phyloP scores from a whole-genome alignment of 2,329 filamentous ascomycete species.

The Fusarium agapanthi region DNA sequence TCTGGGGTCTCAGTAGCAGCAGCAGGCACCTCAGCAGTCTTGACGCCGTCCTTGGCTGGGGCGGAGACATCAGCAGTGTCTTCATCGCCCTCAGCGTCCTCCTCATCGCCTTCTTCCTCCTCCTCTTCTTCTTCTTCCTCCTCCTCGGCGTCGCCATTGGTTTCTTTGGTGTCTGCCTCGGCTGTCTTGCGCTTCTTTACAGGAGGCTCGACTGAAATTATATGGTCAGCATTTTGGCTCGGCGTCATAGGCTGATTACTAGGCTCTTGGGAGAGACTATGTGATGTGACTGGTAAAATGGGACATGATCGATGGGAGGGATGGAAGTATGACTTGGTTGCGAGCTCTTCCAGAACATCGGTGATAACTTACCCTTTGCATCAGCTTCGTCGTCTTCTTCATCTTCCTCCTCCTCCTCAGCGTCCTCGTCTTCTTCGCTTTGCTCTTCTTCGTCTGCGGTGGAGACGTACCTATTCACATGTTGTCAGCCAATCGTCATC shows the following conservation, averaged over 20 bases:
- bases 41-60: constrained; percentile 36
- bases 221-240: neutral
- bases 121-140: constrained; percentile 48
- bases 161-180: constrained; percentile 43
- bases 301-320: neutral
- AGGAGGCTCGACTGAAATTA: constrained; percentile 42
- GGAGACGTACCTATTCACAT: constrained; percentile 46
- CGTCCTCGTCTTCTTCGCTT: constrained; percentile 52
- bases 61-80: constrained; percentile 36
- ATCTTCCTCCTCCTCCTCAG: constrained; percentile 49
- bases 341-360: neutral
- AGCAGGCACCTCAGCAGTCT: constrained; percentile 32
- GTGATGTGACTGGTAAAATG: neutral
- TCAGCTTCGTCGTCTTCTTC: constrained; percentile 47
- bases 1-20: constrained; percentile 40
- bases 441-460: constrained; percentile 54
- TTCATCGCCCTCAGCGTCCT: constrained; percentile 41
- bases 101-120: constrained; percentile 42
- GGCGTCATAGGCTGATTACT: neutral
- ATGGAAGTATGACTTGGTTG: neutral
- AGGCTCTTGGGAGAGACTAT: neutral
- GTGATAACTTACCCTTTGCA: constrained; percentile 48
- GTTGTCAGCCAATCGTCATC: constrained; percentile 25
- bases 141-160: constrained; percentile 48
- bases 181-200: constrained; percentile 62